Evolutionary conservation across 179 eudicot species (phyloP).

Genomic region (Beta macrorhiza): DNA sequence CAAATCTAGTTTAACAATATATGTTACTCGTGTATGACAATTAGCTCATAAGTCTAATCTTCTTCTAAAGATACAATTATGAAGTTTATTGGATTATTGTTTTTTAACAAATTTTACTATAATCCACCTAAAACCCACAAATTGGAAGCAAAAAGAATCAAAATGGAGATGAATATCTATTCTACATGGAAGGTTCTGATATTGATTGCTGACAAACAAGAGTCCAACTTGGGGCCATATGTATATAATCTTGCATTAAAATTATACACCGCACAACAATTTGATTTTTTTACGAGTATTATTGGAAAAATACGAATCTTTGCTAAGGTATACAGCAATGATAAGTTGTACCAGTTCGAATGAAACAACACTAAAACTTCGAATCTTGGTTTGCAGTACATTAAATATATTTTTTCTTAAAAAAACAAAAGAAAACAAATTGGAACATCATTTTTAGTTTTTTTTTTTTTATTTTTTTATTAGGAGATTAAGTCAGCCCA

Average conservation of each 20-base stretch:
- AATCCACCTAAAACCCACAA: too few species aligned
- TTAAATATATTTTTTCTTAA: too few species aligned
- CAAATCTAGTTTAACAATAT: too few species aligned
- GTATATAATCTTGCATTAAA: background rate
- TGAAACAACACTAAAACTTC: background rate
- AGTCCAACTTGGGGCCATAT: background rate
- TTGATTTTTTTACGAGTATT: background rate
- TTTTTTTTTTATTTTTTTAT: too few species aligned
- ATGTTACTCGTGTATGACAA: too few species aligned
- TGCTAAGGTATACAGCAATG: background rate
- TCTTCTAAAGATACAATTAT: too few species aligned
- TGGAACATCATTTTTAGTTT: too few species aligned
- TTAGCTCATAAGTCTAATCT: too few species aligned
- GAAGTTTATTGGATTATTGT: too few species aligned
- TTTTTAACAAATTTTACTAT: too few species aligned
- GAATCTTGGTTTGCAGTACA: background rate
- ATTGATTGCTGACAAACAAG: conserved; percentile 9
- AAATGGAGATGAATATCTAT: background rate
- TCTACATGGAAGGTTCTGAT: background rate
- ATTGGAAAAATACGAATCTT: background rate
- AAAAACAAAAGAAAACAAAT: too few species aligned
- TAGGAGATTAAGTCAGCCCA: too few species aligned
- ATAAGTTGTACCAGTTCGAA: background rate
- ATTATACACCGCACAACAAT: background rate
- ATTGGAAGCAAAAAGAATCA: background rate